Percentiles rank a stretch among this genome's conserved stretches.
These are phyloP conservation scores for Ascochyta clinopodiicola DNA, from an alignment of 2,329 filamentous ascomycete species.

Conservation along the genomic window DNA sequence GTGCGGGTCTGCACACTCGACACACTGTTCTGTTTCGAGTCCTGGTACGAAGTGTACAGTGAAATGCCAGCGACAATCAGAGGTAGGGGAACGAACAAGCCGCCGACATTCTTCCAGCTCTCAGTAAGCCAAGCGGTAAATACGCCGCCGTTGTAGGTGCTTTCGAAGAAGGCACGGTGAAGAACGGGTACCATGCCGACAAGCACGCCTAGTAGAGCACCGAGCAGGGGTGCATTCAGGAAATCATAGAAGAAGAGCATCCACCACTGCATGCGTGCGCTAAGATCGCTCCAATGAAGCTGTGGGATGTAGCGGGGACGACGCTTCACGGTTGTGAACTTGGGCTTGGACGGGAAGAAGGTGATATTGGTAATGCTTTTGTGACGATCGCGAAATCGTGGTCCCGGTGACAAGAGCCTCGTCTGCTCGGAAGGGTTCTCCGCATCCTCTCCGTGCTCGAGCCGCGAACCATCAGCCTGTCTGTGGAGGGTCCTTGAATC, in stretches of 20 bases:
- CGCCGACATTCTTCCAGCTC: constrained; percentile 36
- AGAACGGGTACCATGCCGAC: constrained; percentile 35
- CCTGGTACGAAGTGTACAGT: constrained; percentile 35
- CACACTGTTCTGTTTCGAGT: constrained; percentile 15
- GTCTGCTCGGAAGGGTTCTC: constrained; percentile 20
- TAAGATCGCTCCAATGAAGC: constrained; percentile 31
- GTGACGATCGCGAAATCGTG: constrained; percentile 14
- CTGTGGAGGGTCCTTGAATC: background rate
- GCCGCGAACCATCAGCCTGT: background rate
- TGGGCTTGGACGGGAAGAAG: constrained; percentile 31
- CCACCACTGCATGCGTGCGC: constrained; percentile 36
- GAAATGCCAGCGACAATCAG: constrained; percentile 39
- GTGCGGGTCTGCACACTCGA: background rate
- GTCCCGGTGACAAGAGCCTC: constrained; percentile 11
- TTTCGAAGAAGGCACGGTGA: constrained; percentile 36
- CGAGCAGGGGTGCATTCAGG: constrained; percentile 26
- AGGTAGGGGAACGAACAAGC: constrained; percentile 35
- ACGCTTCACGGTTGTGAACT: constrained; percentile 28
- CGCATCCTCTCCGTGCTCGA: background rate
- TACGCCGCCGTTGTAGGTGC: constrained; percentile 32
- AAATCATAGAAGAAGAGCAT: constrained; percentile 43
- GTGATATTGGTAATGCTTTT: constrained; percentile 31
- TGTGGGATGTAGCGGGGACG: constrained; percentile 36
- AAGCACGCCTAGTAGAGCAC: constrained; percentile 24
- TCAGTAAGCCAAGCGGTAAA: constrained; percentile 42